Evolutionary conservation across 2,329 filamentous ascomycete genomes (phyloP), one percentile per base, ranked within the genome.

Genomic region (Beauveria scarabaeidicola): DNA sequence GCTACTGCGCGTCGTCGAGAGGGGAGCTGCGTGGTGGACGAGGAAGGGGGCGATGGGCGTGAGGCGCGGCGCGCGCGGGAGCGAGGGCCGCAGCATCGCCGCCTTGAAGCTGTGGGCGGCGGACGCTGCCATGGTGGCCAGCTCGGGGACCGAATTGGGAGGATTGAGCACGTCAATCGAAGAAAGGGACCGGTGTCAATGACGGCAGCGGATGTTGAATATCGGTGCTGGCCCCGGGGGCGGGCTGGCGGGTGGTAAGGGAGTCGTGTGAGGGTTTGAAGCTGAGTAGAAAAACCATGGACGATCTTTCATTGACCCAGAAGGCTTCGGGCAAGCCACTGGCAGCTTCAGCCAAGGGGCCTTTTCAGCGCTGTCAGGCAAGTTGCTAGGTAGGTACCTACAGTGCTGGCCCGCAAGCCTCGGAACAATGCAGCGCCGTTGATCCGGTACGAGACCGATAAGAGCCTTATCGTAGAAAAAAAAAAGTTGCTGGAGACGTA

Each of bases 91-190:
- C 40, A 59, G 41, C 59, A 70, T 69, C 66, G 77, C 77, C 71
- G 70, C 75, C 67, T 72, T 77, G 64, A 74, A 72, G 64, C 71
- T 75, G 65, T 69, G 75, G 63, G 65, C 66, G 62, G 74, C 72
- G 43, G 74, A 74, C 32, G 50, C 32, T 23, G 74, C 74, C 74
- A 46, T 40, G 52, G 27, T 11, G 29, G 57, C 57, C 50, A 19
- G 48, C 27, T 47, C 48, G 29, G 40, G 40, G 32, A 29, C 57
- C 50, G 27, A 5, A 25, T 19, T 7, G 38, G 13, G 25, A 17
- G 6, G n/a, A 32, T 44, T 36, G 38, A 5, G 11, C 1, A 9
- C 32, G 3, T 52, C 47, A 19, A 7, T 43, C 48, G 25, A 29
- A 46, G 1, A n/a, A 11, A 23, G 13, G 17, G 17, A 25, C 6